Percentiles rank a stretch among this genome's conserved stretches.
These are phyloP conservation scores for Colletotrichum endophyticum DNA, from an alignment of 2,329 filamentous ascomycete species.

Conservation along the genomic window DNA sequence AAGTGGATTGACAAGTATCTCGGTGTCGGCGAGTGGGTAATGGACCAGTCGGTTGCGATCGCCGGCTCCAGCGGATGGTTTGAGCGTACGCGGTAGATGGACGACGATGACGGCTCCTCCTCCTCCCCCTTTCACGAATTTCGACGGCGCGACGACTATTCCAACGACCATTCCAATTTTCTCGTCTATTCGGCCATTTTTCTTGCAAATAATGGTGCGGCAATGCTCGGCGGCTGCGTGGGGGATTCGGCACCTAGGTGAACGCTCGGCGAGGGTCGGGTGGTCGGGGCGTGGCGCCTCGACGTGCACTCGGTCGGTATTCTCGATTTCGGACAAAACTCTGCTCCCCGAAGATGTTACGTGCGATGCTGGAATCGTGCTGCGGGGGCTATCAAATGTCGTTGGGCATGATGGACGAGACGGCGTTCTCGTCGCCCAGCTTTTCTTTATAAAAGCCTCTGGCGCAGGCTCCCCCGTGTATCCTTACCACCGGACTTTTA, in stretches of 20 bases:
- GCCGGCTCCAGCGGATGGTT: constrained; percentile 90
- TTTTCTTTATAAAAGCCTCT: constrained; percentile 7
- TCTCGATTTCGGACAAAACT: neutral
- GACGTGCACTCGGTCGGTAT: neutral
- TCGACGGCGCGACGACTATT: neutral
- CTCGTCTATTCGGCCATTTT: neutral
- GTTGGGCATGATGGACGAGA: neutral
- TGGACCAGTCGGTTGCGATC: constrained; percentile 95
- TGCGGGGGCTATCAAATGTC: neutral
- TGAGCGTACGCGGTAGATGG: constrained; percentile 76
- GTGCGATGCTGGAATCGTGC: neutral
- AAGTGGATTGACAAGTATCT: constrained; percentile 94
- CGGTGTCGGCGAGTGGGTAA: constrained; percentile 94
- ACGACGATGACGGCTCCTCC: neutral
- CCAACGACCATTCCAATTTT: neutral
- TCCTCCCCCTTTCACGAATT: neutral
- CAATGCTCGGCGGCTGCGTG: neutral
- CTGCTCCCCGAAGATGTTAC: neutral
- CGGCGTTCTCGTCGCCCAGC: neutral
- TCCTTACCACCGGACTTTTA: constrained; percentile 12
- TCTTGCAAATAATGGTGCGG: neutral
- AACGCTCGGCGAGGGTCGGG: neutral
- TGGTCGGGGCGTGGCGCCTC: neutral
- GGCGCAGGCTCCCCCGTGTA: constrained; percentile 7
- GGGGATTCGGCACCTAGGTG: neutral